A percentile compares a stretch with the other conserved stretches of the same genome.
These are phyloP conservation scores for Westerdykella sp. DNA, from an alignment of 2,329 filamentous ascomycete genomes.

Conservation along the genomic window DNA sequence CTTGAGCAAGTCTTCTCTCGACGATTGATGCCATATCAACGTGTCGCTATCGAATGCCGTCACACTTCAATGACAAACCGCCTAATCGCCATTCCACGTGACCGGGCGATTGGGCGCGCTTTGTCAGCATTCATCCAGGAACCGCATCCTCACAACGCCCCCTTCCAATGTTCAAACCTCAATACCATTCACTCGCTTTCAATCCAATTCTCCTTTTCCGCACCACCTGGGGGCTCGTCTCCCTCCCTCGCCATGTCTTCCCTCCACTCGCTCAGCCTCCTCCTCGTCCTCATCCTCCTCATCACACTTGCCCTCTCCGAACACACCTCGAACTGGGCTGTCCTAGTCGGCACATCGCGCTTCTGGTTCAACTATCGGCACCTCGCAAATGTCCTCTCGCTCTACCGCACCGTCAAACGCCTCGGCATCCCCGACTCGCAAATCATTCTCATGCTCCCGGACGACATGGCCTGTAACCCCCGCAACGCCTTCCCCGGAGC, in stretches of 20 bases:
- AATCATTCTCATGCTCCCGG: slow-evolving; percentile 99
- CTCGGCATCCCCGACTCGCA: slow-evolving; percentile 96
- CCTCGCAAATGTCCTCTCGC: slow-evolving; percentile 91
- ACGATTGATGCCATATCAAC: too few species aligned
- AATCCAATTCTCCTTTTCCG: background rate
- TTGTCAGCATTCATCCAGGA: too few species aligned
- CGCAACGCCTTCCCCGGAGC: slow-evolving; percentile 96
- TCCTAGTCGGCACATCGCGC: slow-evolving; percentile 94
- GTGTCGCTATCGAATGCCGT: too few species aligned
- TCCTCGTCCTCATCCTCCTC: slow-evolving; percentile 24
- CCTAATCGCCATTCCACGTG: background rate
- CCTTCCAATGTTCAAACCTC: slow-evolving; percentile 5
- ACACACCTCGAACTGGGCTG: slow-evolving; percentile 98
- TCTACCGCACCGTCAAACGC: slow-evolving; percentile 96
- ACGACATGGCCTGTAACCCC: slow-evolving; percentile 99
- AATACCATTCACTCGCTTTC: too few species aligned
- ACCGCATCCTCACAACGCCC: slow-evolving; percentile 10
- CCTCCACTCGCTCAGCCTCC: background rate
- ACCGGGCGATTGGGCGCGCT: background rate
- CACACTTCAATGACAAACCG: too few species aligned
- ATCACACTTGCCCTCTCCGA: slow-evolving; percentile 52
- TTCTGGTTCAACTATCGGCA: slow-evolving; percentile 99
- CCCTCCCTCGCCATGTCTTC: background rate
- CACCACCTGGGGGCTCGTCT: background rate
- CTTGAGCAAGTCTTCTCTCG: too few species aligned